Evolutionary conservation across 352 stramenopile genomes (phyloP), one percentile per base, ranked within the genome.

Genomic region (Pythium plurisporium): DNA sequence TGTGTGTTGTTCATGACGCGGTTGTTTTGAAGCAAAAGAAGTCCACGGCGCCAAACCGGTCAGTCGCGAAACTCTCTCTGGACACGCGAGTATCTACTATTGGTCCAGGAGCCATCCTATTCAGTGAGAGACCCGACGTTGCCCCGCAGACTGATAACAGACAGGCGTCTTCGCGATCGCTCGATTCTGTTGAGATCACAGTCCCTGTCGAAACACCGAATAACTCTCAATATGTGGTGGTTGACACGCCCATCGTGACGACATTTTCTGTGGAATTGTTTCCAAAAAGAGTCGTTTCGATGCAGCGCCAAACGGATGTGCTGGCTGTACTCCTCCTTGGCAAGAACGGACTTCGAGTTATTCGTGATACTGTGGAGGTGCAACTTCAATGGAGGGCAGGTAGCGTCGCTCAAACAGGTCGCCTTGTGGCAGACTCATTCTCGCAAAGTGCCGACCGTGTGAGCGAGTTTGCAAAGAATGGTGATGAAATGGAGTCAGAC

Each of bases 71-170:
- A 15, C 27, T 84, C 0, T 45, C 64, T 15, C 46, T 81, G 4
- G 67, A 79, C 41, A 73, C 69, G 10, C 64, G 67, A 3, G 59
- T 84, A n/a, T 73, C 72, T 5, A 70, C 69, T 0, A 47, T 83
- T 20, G 71, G 66, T 10, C 34, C 60, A n/a, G 68, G 66, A 3
- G 55, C 69, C 1, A 71, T 83, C 29, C 37, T 80, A 4, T 74
- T 71, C 34, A 55, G 65, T 6, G 63, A 78, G 22, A 42, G 38
- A 20, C 10, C 26, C 1, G 55, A 70, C 0, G 41, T 44, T 5
- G 2, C 51, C 29, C 4, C 30, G 14, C 5, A 22, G 2, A 19
- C 52, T n/a, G 55, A 50, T 1, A 59, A 12, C 30, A 53, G 55
- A 10, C 62, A 55, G 19, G 49, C 30, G 9, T 69, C 54, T 6